These are phyloP conservation scores for Pythium monospermum DNA, from an alignment of 352 stramenopile species.

Conservation along the genomic window DNA sequence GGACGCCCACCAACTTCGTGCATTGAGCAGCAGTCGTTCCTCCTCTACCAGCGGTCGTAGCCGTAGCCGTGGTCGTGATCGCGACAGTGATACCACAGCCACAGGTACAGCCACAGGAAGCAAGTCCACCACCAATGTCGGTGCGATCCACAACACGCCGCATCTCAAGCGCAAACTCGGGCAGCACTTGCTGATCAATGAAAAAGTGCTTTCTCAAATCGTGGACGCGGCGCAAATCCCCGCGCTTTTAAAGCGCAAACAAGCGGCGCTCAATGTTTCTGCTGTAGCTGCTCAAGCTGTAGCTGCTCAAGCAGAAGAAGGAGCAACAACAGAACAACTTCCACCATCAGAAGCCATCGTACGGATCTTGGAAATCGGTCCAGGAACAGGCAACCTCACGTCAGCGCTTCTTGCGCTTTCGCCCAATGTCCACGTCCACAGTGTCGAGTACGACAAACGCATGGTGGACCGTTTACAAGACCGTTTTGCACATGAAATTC, in stretches of 20 bases:
- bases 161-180: slow-evolving; percentile 80
- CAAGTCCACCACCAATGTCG: slow-evolving; percentile 27
- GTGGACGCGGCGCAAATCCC: slow-evolving; percentile 53
- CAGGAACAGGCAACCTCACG: slow-evolving; percentile 83
- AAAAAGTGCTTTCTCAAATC: slow-evolving; percentile 57
- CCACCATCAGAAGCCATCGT: slow-evolving; percentile 8
- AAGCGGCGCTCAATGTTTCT: background rate
- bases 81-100: no score
- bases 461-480: slow-evolving; percentile 71
- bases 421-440: slow-evolving; percentile 45
- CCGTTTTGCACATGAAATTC: slow-evolving; percentile 36
- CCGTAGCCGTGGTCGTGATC: no score
- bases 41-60: no score
- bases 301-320: background rate
- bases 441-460: slow-evolving; percentile 69
- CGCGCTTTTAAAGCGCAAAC: slow-evolving; percentile 14
- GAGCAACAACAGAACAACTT: background rate
- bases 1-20: background rate
- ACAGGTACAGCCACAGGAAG: no score
- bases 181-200: slow-evolving; percentile 72
- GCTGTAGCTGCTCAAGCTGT: background rate
- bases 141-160: slow-evolving; percentile 45
- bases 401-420: slow-evolving; percentile 53
- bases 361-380: slow-evolving; percentile 80
- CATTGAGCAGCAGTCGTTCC: background rate